A percentile compares a stretch with the other conserved stretches of the same genome.
phyloP scores from a whole-genome alignment of 768 basidiomycete species.

The Dentipellis fragilis region DNA sequence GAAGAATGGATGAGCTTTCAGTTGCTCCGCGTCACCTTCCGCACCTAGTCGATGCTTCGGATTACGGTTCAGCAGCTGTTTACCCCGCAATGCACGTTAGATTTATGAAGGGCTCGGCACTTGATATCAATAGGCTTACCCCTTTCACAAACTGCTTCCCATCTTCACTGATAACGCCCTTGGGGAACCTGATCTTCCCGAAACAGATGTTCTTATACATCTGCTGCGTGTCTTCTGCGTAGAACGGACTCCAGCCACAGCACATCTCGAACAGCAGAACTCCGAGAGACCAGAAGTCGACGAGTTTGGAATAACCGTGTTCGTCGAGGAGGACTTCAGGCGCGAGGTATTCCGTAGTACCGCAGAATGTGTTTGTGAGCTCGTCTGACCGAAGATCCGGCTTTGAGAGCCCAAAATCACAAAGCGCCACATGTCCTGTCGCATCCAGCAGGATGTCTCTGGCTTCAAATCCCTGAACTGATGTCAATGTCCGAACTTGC shows the following conservation, averaged over 20 bases:
- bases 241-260: slow-evolving; percentile 99
- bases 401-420: slow-evolving; percentile 97
- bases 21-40: slow-evolving; percentile 79
- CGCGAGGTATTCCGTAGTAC: slow-evolving; percentile 96
- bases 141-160: slow-evolving; percentile 99
- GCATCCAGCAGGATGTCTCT: slow-evolving; percentile 98
- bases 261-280: slow-evolving; percentile 99
- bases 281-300: slow-evolving; percentile 97
- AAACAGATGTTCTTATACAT: slow-evolving; percentile 99
- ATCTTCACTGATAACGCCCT: slow-evolving; percentile 93
- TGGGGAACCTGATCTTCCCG: slow-evolving; percentile 96
- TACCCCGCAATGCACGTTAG: not conserved
- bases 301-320: slow-evolving; percentile 95
- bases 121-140: slow-evolving; percentile 38
- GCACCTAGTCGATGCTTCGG: slow-evolving; percentile 97
- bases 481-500: not conserved
- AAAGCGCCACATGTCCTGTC: slow-evolving; percentile 95
- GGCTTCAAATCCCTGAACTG: slow-evolving; percentile 80
- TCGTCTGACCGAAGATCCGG: slow-evolving; percentile 89
- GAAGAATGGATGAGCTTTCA: slow-evolving; percentile 96
- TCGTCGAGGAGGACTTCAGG: slow-evolving; percentile 98
- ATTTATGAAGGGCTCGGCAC: not conserved
- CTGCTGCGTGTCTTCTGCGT: slow-evolving; percentile 97
- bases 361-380: slow-evolving; percentile 98
- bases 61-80: slow-evolving; percentile 91